Percentiles rank a stretch among this genome's conserved stretches.
Evolutionary conservation across 2,329 filamentous ascomycete genomes (phyloP).

Genomic region (Sporothrix sp.): DNA sequence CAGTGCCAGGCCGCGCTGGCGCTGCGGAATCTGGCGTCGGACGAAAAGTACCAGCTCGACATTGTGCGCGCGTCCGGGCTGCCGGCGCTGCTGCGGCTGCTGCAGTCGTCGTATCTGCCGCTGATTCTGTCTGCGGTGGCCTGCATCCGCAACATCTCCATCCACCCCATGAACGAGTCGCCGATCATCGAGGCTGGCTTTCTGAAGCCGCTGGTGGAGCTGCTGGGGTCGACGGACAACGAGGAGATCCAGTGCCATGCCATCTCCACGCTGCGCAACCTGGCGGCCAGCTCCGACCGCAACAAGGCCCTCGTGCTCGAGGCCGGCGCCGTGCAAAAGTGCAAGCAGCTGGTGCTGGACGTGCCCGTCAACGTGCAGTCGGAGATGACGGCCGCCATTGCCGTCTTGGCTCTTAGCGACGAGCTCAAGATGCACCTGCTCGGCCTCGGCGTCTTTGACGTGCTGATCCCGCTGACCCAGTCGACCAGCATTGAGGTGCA

Average conservation of each 20-base stretch:
- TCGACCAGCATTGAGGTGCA: conserved; percentile 96
- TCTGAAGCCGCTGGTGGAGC: conserved; percentile 82
- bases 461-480: conserved; percentile 88
- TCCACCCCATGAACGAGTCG: conserved; percentile 94
- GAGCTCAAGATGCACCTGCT: conserved; percentile 88
- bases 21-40: conserved; percentile 87
- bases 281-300: conserved; percentile 91
- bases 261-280: conserved; percentile 89
- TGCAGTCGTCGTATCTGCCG: conserved; percentile 91
- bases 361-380: conserved; percentile 93
- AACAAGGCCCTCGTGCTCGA: conserved; percentile 98
- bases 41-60: conserved; percentile 97
- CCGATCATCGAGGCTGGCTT: conserved; percentile 98
- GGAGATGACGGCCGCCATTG: conserved; percentile 99
- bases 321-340: conserved; percentile 94
- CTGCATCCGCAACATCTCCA: conserved; percentile 97
- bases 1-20: conserved; percentile 95
- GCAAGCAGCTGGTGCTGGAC: conserved; percentile 89
- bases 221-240: conserved; percentile 90
- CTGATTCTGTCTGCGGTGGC: conserved; percentile 94
- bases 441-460: conserved; percentile 89
- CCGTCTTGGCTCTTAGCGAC: conserved; percentile 87
- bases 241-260: conserved; percentile 99
- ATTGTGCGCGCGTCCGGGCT: conserved; percentile 87
- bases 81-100: conserved; percentile 71